Evolutionary conservation across 2,329 filamentous ascomycete species (phyloP).

Genomic region (Westerdykella sp.): DNA sequence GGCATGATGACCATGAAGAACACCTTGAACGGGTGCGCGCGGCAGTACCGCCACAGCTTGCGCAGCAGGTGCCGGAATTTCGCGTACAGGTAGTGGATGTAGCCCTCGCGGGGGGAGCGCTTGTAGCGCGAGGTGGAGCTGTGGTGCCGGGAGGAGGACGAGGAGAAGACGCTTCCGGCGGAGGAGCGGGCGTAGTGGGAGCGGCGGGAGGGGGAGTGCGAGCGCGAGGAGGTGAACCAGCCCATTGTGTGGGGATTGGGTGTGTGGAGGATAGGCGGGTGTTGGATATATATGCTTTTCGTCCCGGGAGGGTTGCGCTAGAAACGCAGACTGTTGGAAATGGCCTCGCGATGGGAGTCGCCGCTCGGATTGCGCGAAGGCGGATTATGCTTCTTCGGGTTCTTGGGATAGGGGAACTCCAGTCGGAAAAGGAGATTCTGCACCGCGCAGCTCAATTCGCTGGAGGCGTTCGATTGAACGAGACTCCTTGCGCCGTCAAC

Average conservation of each 20-base stretch:
- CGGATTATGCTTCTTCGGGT: too few species aligned
- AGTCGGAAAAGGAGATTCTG: too few species aligned
- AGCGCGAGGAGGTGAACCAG: slow-evolving; percentile 30
- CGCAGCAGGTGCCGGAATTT: slow-evolving; percentile 74
- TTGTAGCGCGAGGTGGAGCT: slow-evolving; percentile 69
- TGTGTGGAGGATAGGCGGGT: not conserved
- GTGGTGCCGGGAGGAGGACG: slow-evolving; percentile 24
- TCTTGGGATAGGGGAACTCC: too few species aligned
- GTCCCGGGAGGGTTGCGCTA: too few species aligned
- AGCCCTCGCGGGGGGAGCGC: slow-evolving; percentile 68
- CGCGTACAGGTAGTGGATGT: slow-evolving; percentile 65
- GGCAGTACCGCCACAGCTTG: slow-evolving; percentile 74
- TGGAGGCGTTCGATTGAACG: too few species aligned
- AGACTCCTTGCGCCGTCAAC: too few species aligned
- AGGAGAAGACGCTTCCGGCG: slow-evolving; percentile 23
- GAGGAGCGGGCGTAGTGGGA: slow-evolving; percentile 24
- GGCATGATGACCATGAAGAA: slow-evolving; percentile 88
- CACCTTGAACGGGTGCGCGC: slow-evolving; percentile 78
- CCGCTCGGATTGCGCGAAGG: too few species aligned
- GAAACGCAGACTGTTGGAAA: too few species aligned
- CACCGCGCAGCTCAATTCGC: too few species aligned
- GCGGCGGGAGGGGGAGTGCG: slow-evolving; percentile 22
- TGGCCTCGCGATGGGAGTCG: too few species aligned
- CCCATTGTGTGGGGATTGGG: slow-evolving; percentile 26
- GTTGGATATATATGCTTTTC: not conserved